Percentiles rank a stretch among this genome's conserved stretches.
Conservation (phyloP, 2,329 filamentous ascomycete species). For the Microdochium bolleyi region DNA sequence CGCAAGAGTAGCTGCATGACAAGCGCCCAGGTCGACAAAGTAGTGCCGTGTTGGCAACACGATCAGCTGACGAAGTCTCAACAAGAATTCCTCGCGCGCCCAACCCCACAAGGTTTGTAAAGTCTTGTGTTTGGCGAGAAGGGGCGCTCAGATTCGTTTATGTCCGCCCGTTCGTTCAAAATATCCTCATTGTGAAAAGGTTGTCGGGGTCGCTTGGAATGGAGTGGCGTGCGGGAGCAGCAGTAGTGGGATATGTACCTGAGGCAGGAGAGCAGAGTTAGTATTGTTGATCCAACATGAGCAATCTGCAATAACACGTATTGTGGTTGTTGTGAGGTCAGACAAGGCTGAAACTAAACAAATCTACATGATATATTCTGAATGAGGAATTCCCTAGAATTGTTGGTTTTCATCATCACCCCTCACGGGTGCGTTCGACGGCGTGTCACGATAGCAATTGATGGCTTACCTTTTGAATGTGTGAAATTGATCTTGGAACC, state of each 20-base stretch:
- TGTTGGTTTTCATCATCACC: conserved; percentile 54
- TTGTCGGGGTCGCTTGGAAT: conserved; percentile 4
- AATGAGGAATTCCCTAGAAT: conserved; percentile 60
- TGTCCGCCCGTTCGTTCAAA: conserved; percentile 66
- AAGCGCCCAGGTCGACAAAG: conserved; percentile 4
- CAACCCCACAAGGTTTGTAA: conserved; percentile 54
- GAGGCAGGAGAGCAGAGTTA: conserved; percentile 5
- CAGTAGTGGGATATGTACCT: conserved; percentile 31
- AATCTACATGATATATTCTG: conserved; percentile 59
- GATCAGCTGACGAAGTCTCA: conserved; percentile 61
- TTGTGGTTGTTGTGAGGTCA: conserved; percentile 31
- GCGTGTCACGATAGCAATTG: neutral
- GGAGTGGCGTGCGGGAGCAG: neutral
- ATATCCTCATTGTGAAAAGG: conserved; percentile 43
- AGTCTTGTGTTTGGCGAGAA: conserved; percentile 45
- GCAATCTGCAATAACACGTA: neutral
- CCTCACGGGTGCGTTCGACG: conserved; percentile 17
- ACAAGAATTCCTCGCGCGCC: conserved; percentile 45
- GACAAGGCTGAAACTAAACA: conserved; percentile 64
- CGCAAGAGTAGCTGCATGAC: neutral
- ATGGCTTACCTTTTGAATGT: conserved; percentile 32
- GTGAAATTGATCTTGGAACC: neutral
- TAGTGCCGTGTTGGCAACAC: conserved; percentile 16
- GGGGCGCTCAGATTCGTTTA: conserved; percentile 46
- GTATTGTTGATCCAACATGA: neutral